These are phyloP conservation scores for Globisporangium takayamanum DNA, from an alignment of 352 stramenopile species.

Conservation along the genomic window DNA sequence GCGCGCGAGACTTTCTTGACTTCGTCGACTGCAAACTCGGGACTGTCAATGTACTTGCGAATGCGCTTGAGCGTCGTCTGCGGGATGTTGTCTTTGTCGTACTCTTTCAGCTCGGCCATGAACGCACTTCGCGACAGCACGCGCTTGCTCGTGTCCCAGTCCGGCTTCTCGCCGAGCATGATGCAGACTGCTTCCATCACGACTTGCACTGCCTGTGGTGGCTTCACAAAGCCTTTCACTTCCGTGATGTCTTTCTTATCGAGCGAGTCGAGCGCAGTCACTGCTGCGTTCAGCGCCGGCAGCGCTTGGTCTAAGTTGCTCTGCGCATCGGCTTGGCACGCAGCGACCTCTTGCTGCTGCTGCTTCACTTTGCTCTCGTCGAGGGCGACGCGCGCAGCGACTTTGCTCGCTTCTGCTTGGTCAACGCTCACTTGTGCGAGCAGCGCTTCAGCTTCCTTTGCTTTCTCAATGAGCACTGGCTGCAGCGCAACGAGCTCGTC, in stretches of 20 bases:
- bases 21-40: conserved; percentile 77
- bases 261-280: conserved; percentile 68
- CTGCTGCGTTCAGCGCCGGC: conserved; percentile 65
- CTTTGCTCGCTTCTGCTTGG: conserved; percentile 40
- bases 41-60: conserved; percentile 79
- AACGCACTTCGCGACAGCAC: conserved; percentile 67
- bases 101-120: conserved; percentile 81
- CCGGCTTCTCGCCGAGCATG: conserved; percentile 76
- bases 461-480: conserved; percentile 56
- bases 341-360: conserved; percentile 52
- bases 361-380: conserved; percentile 63
- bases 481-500: conserved; percentile 84
- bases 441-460: conserved; percentile 54
- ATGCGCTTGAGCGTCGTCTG: conserved; percentile 56
- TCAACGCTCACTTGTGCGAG: conserved; percentile 55
- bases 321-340: conserved; percentile 66
- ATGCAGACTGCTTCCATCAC: conserved; percentile 88
- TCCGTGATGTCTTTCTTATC: conserved; percentile 87
- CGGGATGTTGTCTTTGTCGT: conserved; percentile 79
- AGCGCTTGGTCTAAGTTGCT: conserved; percentile 66
- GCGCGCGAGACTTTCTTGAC: conserved; percentile 78
- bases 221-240: conserved; percentile 83
- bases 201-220: conserved; percentile 71
- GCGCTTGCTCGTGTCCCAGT: conserved; percentile 83
- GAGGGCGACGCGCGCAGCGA: conserved; percentile 41